Base-by-base conservation (phyloP, 345 rosid genomes). In the Syzygium oleosum region DNA sequence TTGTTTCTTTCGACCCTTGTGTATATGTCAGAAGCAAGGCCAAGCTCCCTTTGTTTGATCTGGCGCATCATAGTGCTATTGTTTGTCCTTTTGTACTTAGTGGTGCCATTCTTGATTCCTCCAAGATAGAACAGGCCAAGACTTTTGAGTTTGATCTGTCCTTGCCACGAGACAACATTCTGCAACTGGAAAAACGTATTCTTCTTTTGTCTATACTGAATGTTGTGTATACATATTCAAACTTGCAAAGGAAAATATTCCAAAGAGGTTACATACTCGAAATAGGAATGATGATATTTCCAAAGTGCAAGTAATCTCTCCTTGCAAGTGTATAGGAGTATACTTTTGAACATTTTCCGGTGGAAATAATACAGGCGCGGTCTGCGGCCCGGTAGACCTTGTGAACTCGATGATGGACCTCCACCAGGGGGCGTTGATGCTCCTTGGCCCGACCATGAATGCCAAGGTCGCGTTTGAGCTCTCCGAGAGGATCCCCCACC, bases 371-470 rank as follows among this genome's bases (percentile, higher is more conserved):
- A 51, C 89, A 96, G 98, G 99, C 19, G 99, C 98, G 38, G 95
- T 96, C 46, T 97, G 99, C 88, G 99, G 99, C 51, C 95, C 98
- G 1, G 98, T 93, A 15, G 92, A 91, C 89, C 90, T 97, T 22
- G 96, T 98, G 92, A 96, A 94, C 91, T 93, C 96, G 31, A 97
- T 98, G 98, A 96, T 97, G 99, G 98, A 95, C 87, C 96, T 98
- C 16, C 97, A 93, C 87, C 98, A 94, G 68, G 99, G 99, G n/a
- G 25, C 96, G 12, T 73, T 96, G 34, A 96, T 98, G 99, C 95
- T 98, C 16, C 88, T 98, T 2, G 99, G 99, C 29, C 99, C 99
- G 56, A 98, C 99, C 41, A 98, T 97, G 99, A 98, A 98, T 68
- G 93, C 99, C 22, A 98, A 97, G 88, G 98, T 96, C 16, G 99